Percentiles rank a stretch among this genome's conserved stretches.
These are phyloP conservation scores for Xerocomellus amylosporus DNA, from an alignment of 768 basidiomycete genomes.

Conservation along the genomic window DNA sequence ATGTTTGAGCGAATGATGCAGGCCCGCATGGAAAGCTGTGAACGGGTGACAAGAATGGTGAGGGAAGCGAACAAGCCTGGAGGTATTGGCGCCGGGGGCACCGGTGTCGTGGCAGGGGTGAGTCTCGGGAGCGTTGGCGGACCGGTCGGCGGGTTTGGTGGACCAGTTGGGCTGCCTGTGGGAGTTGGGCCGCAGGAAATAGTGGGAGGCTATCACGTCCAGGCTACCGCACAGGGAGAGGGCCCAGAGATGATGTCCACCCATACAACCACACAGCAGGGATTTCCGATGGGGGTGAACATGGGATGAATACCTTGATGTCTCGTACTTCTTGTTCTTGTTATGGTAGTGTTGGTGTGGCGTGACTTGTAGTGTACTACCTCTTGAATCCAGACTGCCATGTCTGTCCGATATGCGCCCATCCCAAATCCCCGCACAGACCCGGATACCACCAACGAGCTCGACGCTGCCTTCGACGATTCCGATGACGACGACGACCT, in stretches of 20 bases:
- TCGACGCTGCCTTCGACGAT: constrained; percentile 87
- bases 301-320: not conserved
- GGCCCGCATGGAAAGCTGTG: constrained; percentile 72
- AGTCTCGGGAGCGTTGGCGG: constrained; percentile 26
- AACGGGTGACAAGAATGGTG: constrained; percentile 59
- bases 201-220: constrained; percentile 15
- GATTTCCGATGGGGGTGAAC: constrained; percentile 22
- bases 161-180: constrained; percentile 24
- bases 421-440: constrained; percentile 57
- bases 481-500: constrained; percentile 60
- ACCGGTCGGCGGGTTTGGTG: constrained; percentile 30
- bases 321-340: not conserved
- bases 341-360: constrained; percentile 11
- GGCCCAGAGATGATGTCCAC: constrained; percentile 11
- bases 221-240: constrained; percentile 7
- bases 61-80: constrained; percentile 29
- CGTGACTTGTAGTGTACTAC: not conserved
- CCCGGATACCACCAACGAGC: constrained; percentile 52
- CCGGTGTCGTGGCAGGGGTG: constrained; percentile 8
- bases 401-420: constrained; percentile 66
- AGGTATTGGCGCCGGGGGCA: constrained; percentile 7
- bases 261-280: constrained; percentile 20
- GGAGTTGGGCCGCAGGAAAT: constrained; percentile 23
- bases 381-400: constrained; percentile 14
- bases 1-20: constrained; percentile 74